Evolutionary conservation across 2,329 filamentous ascomycete genomes (phyloP).

Genomic region (Clarireedia homoeocarpa): DNA sequence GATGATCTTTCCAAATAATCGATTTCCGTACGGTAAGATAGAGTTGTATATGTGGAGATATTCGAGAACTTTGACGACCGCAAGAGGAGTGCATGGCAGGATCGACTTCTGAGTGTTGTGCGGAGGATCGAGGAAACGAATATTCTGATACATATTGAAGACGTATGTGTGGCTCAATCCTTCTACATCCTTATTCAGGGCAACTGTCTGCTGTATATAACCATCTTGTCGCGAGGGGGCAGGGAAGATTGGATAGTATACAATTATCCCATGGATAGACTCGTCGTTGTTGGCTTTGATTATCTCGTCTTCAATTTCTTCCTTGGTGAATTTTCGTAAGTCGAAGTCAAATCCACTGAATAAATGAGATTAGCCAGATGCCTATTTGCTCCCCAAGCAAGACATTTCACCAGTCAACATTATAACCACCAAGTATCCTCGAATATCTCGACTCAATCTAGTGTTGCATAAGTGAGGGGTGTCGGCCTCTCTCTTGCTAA

Average conservation of each 20-base stretch:
- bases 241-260: conserved; percentile 95
- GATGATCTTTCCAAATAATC: conserved; percentile 86
- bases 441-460: no score
- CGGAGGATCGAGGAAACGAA: conserved; percentile 81
- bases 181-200: conserved; percentile 88
- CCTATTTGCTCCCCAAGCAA: no score
- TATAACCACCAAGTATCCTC: no score
- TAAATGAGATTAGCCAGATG: conserved; percentile 1
- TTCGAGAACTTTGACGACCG: conserved; percentile 94
- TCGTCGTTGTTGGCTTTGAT: conserved; percentile 75
- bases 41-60: conserved; percentile 95
- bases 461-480: no score
- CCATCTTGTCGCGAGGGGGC: conserved; percentile 77
- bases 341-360: conserved; percentile 81
- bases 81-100: conserved; percentile 89
- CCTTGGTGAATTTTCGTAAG: conserved; percentile 75
- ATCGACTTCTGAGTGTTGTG: conserved; percentile 78
- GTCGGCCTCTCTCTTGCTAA: no score
- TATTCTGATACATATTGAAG: conserved; percentile 99
- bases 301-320: conserved; percentile 83
- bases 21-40: conserved; percentile 85
- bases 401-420: no score
- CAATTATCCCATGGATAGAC: conserved; percentile 77
- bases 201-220: conserved; percentile 92
- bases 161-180: conserved; percentile 89